Percentiles rank a stretch among this genome's conserved stretches.
These are phyloP conservation scores for Sarocladium kiliense DNA, from an alignment of 2,329 filamentous ascomycete genomes.

Conservation along the genomic window DNA sequence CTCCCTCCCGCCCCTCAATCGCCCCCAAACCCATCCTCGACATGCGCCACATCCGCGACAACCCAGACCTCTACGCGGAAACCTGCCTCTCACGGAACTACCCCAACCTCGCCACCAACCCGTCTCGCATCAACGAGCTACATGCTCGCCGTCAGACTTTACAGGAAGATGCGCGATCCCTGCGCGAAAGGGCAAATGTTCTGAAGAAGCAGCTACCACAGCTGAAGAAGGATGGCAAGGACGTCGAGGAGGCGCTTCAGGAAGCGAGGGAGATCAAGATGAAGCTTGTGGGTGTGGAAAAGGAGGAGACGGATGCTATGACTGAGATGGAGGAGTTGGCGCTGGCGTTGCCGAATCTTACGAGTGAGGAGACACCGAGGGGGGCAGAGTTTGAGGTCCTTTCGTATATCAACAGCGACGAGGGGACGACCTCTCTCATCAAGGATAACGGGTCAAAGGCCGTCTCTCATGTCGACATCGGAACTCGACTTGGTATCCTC, in stretches of 20 bases:
- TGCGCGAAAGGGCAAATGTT: conserved; percentile 63
- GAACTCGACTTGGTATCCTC: conserved; percentile 77
- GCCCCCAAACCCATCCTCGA: conserved; percentile 78
- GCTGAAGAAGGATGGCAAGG: conserved; percentile 39
- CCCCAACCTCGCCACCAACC: conserved; percentile 46
- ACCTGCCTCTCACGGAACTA: conserved; percentile 90
- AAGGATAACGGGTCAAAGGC: conserved; percentile 31
- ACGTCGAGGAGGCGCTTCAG: conserved; percentile 46
- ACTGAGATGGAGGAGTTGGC: conserved; percentile 70
- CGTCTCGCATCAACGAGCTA: conserved; percentile 49
- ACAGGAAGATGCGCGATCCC: conserved; percentile 53
- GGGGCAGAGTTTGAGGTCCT: conserved; percentile 62
- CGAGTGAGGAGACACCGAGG: conserved; percentile 67
- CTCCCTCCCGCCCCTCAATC: conserved; percentile 48
- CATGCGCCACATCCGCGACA: conserved; percentile 84
- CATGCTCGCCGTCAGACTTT: conserved; percentile 54
- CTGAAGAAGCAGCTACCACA: conserved; percentile 51
- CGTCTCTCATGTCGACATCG: conserved; percentile 81
- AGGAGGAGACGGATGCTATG: conserved; percentile 53
- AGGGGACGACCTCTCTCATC: conserved; percentile 32
- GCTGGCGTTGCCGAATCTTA: conserved; percentile 79
- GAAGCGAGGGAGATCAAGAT: conserved; percentile 63
- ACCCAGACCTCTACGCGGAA: conserved; percentile 71
- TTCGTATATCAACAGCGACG: conserved; percentile 71
- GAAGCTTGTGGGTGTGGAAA: conserved; percentile 54